phyloP scores from a whole-genome alignment of 2,329 filamentous ascomycete genomes.

The Trichoderma oligosporum region DNA sequence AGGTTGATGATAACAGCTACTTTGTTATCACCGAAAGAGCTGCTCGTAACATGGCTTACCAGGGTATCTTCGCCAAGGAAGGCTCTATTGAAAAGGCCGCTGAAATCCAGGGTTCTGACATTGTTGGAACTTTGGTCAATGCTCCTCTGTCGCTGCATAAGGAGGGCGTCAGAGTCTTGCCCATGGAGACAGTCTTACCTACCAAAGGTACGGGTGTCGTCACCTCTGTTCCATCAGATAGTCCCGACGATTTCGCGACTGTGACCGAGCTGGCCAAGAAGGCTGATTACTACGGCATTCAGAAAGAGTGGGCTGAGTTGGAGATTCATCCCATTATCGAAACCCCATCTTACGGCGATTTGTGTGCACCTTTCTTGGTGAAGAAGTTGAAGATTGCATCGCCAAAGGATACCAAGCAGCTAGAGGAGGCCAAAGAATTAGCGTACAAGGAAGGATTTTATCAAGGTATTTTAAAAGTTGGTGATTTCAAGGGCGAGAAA shows the following conservation, averaged over 20 bases:
- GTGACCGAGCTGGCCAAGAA: conserved; percentile 88
- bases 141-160: conserved; percentile 85
- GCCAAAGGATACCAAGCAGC: conserved; percentile 84
- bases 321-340: conserved; percentile 87
- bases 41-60: conserved; percentile 95
- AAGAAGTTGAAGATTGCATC: conserved; percentile 95
- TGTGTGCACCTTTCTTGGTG: conserved; percentile 77
- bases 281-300: conserved; percentile 90
- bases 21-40: conserved; percentile 78
- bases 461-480: conserved; percentile 83
- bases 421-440: conserved; percentile 90
- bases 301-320: conserved; percentile 92
- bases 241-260: conserved; percentile 88
- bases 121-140: conserved; percentile 83
- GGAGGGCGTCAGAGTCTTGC: conserved; percentile 79
- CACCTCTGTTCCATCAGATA: conserved; percentile 92
- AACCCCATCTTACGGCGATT: conserved; percentile 81
- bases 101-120: conserved; percentile 71
- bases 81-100: conserved; percentile 71
- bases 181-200: conserved; percentile 90
- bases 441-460: conserved; percentile 98
- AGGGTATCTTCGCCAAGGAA: conserved; percentile 76
- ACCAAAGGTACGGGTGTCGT: conserved; percentile 97
- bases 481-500: conserved; percentile 81
- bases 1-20: conserved; percentile 72